Conservation (phyloP, 306 rosid genomes). For the Astragalus membranaceus region DNA sequence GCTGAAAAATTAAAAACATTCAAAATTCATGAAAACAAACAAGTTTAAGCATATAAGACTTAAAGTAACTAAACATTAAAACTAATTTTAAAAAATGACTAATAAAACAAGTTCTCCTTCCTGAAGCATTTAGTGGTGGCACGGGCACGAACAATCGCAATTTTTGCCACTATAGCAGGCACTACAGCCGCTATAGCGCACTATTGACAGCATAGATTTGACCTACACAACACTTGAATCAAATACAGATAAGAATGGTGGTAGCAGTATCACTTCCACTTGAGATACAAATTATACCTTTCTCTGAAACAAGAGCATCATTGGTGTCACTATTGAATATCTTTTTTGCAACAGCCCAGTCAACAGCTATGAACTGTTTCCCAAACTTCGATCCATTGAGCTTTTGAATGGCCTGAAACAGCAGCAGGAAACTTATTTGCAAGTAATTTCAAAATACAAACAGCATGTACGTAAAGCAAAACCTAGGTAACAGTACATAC, state of each 20-base stretch:
- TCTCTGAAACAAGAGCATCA: conserved; percentile 40
- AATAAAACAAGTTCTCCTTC: background rate
- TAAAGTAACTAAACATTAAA: background rate
- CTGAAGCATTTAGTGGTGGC: background rate
- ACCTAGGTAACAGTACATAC: conserved; percentile 36
- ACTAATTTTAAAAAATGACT: background rate
- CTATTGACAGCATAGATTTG: background rate
- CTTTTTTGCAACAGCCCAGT: conserved; percentile 91
- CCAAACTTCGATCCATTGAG: conserved; percentile 68
- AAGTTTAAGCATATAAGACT: background rate
- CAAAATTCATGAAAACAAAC: background rate
- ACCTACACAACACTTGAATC: background rate
- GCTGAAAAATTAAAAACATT: background rate
- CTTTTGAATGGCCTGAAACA: conserved; percentile 68
- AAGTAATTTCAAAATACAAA: conserved; percentile 10
- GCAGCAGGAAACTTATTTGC: conserved; percentile 3
- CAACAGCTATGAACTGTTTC: conserved; percentile 87
- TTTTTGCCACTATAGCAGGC: too few relatives aligned
- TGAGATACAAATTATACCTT: conserved; percentile 39
- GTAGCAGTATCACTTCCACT: conserved; percentile 1
- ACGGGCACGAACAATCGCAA: background rate
- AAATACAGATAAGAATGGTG: conserved; percentile 1
- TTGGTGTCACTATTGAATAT: conserved; percentile 45
- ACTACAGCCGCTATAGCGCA: too few relatives aligned
- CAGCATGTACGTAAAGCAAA: conserved; percentile 11